A percentile compares a stretch with the other conserved stretches of the same genome.
These are phyloP conservation scores for Pseudoscleropodium purum DNA, from an alignment of 225 moss, liverwort and hornwort genomes.

Conservation along the genomic window DNA sequence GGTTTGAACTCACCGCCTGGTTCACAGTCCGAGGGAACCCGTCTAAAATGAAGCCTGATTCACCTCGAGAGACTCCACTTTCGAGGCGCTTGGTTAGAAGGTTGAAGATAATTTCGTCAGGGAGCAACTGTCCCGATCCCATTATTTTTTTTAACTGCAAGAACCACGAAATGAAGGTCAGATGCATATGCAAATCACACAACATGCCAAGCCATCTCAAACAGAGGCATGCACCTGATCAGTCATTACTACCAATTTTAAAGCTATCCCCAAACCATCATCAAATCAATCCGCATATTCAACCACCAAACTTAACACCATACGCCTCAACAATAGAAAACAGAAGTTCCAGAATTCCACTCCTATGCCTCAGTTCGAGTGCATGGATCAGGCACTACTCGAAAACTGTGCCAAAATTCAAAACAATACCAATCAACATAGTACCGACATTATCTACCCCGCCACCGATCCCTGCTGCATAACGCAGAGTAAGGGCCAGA, in stretches of 20 bases:
- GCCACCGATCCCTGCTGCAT: background rate
- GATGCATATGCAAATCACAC: background rate
- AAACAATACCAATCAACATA: background rate
- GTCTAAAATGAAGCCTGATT: conserved; percentile 83
- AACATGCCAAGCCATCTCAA: background rate
- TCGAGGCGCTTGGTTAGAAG: conserved; percentile 71
- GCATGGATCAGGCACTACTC: too few relatives aligned
- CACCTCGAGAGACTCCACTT: conserved; percentile 46
- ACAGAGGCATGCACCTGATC: background rate
- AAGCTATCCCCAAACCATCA: background rate
- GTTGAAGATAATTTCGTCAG: conserved; percentile 73
- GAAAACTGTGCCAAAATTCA: background rate
- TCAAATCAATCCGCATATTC: background rate
- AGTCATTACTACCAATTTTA: background rate
- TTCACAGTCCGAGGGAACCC: conserved; percentile 89
- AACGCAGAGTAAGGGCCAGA: background rate
- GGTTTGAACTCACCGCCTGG: conserved; percentile 55
- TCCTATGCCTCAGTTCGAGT: background rate
- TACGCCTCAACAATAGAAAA: background rate
- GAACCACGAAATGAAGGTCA: background rate
- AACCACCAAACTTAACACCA: background rate
- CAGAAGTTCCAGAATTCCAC: background rate
- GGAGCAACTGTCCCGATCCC: conserved; percentile 72
- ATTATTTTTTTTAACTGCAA: conserved; percentile 65
- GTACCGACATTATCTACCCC: background rate